A percentile compares a stretch with the other conserved stretches of the same genome.
phyloP scores from a whole-genome alignment of 768 basidiomycete genomes.

The Brasilioporus rufonigricans region DNA sequence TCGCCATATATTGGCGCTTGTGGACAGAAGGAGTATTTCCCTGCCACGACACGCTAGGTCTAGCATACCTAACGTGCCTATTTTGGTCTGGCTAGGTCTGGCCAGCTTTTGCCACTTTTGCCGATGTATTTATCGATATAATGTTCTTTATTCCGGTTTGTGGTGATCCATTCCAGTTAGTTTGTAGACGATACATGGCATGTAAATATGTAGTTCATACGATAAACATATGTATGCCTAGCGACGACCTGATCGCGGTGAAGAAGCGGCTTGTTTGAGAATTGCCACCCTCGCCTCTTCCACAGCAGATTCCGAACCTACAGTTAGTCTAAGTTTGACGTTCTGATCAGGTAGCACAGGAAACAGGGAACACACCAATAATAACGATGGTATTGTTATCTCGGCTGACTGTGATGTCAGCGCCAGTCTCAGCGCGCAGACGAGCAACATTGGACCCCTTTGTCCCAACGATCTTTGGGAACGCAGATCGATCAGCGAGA shows the following conservation, averaged over 20 bases:
- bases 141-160: no score
- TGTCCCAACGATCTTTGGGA: slow-evolving; percentile 91
- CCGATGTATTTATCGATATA: no score
- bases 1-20: no score
- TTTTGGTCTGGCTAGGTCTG: no score
- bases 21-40: no score
- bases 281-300: slow-evolving; percentile 76
- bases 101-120: no score
- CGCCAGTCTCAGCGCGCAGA: slow-evolving; percentile 83
- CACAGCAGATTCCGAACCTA: slow-evolving; percentile 70
- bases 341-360: not conserved
- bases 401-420: slow-evolving; percentile 88
- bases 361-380: slow-evolving; percentile 52
- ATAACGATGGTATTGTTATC: slow-evolving; percentile 87
- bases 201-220: slow-evolving; percentile 21
- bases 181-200: slow-evolving; percentile 25
- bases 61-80: no score
- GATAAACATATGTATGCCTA: slow-evolving; percentile 11
- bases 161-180: slow-evolving; percentile 25
- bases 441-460: slow-evolving; percentile 91
- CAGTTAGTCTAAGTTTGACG: slow-evolving; percentile 6
- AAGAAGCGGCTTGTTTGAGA: slow-evolving; percentile 50
- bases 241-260: slow-evolving; percentile 18
- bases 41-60: no score
- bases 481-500: slow-evolving; percentile 74